phyloP scores from a whole-genome alignment of 2,329 filamentous ascomycete species.

The Teratosphaeria zuluensis region DNA sequence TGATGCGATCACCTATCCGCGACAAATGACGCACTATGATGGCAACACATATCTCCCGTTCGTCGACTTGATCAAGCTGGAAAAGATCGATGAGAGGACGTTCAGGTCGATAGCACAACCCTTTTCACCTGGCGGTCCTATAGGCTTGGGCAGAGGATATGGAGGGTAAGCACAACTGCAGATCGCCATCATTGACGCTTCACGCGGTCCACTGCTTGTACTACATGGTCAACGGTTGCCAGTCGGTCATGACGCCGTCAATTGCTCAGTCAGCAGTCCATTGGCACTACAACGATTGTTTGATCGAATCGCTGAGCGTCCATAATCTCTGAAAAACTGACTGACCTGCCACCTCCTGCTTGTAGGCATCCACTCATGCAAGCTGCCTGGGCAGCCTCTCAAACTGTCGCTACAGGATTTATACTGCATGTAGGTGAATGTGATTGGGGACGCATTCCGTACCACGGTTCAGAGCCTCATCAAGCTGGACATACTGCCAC shows the following conservation, averaged over 20 bases:
- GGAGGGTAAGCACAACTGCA: constrained; percentile 44
- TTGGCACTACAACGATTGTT: too few species aligned
- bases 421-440: constrained; percentile 40
- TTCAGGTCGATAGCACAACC: constrained; percentile 32
- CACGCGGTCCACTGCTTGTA: too few species aligned
- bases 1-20: not conserved
- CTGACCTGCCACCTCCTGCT: too few species aligned
- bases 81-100: constrained; percentile 31
- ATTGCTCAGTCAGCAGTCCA: too few species aligned
- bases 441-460: too few species aligned
- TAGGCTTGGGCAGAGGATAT: constrained; percentile 32
- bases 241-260: too few species aligned
- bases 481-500: not conserved
- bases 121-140: constrained; percentile 32
- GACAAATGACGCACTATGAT: not conserved
- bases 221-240: too few species aligned
- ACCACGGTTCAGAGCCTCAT: not conserved
- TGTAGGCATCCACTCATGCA: constrained; percentile 30
- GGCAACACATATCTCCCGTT: constrained; percentile 30
- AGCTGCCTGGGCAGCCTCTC: constrained; percentile 46
- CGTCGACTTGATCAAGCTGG: constrained; percentile 31
- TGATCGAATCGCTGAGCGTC: too few species aligned
- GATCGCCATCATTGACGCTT: too few species aligned
- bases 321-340: too few species aligned
- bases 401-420: constrained; percentile 42